Percentiles rank a stretch among this genome's conserved stretches.
These are phyloP conservation scores for Pseudogymnoascus sp. DNA, from an alignment of 2,329 filamentous ascomycete genomes.

Conservation along the genomic window DNA sequence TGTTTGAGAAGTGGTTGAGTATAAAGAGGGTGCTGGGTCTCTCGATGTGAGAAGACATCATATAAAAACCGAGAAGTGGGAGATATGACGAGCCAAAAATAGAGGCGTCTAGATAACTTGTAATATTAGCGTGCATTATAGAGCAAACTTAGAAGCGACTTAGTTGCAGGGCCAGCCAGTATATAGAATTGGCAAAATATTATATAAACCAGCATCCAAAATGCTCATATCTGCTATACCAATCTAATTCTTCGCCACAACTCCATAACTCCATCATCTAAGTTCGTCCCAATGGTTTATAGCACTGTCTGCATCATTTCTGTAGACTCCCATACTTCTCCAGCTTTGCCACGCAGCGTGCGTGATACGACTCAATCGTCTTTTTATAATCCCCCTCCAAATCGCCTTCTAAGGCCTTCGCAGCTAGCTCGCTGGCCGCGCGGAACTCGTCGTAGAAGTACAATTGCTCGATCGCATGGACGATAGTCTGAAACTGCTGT, in stretches of 20 bases:
- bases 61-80: neutral
- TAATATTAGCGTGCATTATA: constrained; percentile 8
- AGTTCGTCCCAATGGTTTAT: neutral
- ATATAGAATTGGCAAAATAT: neutral
- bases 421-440: constrained; percentile 18
- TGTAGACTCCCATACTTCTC: neutral
- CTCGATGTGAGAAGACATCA: neutral
- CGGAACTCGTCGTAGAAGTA: constrained; percentile 26
- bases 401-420: constrained; percentile 1
- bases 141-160: neutral
- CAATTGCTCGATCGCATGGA: constrained; percentile 29
- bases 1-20: constrained; percentile 55
- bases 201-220: neutral
- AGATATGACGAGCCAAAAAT: neutral
- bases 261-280: neutral
- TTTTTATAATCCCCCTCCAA: constrained; percentile 9
- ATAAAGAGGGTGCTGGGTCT: constrained; percentile 41
- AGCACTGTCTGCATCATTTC: too few relatives aligned
- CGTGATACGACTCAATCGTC: constrained; percentile 1
- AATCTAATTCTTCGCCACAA: neutral
- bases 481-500: constrained; percentile 23
- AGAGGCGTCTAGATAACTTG: neutral
- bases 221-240: neutral
- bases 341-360: neutral
- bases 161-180: neutral